These are phyloP conservation scores for Trichomonascaceae sp. DNA, from an alignment of 1,139 yeast species.

Conservation along the genomic window DNA sequence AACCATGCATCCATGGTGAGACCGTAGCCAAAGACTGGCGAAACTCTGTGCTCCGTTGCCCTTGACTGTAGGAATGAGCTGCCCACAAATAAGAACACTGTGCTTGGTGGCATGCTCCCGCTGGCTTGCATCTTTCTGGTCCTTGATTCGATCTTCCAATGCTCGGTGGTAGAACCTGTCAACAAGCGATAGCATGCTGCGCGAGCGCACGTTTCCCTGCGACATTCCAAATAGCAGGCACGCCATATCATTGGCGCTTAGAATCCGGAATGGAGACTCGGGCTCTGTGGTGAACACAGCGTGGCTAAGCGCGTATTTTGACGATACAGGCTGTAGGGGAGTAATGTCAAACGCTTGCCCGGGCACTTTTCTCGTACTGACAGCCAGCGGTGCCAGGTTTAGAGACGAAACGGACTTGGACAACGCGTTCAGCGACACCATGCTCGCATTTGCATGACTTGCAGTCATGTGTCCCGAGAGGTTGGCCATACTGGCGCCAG, in stretches of 20 bases:
- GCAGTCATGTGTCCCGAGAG: conserved; percentile 1
- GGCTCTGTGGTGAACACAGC: conserved; percentile 74
- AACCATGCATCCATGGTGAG: conserved; percentile 51
- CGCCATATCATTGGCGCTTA: conserved; percentile 82
- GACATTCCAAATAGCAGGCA: conserved; percentile 78
- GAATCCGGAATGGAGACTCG: conserved; percentile 66
- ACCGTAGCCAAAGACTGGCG: conserved; percentile 58
- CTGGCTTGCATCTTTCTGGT: not conserved
- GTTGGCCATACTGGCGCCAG: not conserved
- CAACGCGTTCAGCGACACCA: conserved; percentile 4
- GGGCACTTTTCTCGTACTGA: conserved; percentile 1
- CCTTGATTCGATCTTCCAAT: conserved; percentile 6
- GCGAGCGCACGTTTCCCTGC: conserved; percentile 44
- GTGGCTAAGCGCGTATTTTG: conserved; percentile 19
- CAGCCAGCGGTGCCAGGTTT: conserved; percentile 9
- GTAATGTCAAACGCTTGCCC: conserved; percentile 10
- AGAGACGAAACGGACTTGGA: conserved; percentile 13
- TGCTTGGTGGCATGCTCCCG: conserved; percentile 1
- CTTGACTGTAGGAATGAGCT: conserved; percentile 36
- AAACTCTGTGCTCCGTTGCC: conserved; percentile 25
- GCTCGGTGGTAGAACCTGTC: conserved; percentile 44
- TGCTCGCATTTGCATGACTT: conserved; percentile 1
- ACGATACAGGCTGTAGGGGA: conserved; percentile 18
- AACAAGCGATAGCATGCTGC: conserved; percentile 62
- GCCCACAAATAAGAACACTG: conserved; percentile 42